Percentiles rank a stretch among this genome's conserved stretches.
Evolutionary conservation across 202 grass and related monocot genomes (phyloP).

Genomic region (Setaria italica): DNA sequence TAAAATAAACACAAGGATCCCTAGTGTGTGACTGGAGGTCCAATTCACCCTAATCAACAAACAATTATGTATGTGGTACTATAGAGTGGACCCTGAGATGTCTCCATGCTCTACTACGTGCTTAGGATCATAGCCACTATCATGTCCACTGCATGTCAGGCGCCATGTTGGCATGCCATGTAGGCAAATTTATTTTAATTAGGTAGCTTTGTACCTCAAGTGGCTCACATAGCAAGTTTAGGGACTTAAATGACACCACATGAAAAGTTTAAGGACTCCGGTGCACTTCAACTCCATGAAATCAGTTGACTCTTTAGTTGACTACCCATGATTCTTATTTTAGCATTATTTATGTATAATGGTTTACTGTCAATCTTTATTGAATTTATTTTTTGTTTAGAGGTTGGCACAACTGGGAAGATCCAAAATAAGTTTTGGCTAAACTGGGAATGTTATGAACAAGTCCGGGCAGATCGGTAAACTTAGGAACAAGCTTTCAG

Average conservation of each 20-base stretch:
- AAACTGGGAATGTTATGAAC: background rate
- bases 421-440: constrained; percentile 18
- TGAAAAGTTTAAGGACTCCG: background rate
- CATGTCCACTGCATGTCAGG: background rate
- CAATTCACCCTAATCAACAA: background rate
- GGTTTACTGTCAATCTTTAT: constrained; percentile 4
- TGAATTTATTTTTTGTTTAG: background rate
- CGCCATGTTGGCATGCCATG: background rate
- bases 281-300: background rate
- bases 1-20: background rate
- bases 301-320: constrained; percentile 17
- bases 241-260: background rate
- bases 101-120: background rate
- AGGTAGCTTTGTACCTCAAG: background rate
- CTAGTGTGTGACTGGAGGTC: background rate
- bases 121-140: background rate
- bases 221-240: constrained; percentile 1
- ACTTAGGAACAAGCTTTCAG: constrained; percentile 16
- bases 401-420: constrained; percentile 5
- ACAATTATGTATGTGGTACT: background rate
- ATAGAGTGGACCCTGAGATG: background rate
- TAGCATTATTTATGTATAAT: background rate
- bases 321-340: background rate
- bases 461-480: background rate
- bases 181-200: background rate